Base-by-base conservation (phyloP, 2,329 filamentous ascomycete species). In the Aspergillus sp. region DNA sequence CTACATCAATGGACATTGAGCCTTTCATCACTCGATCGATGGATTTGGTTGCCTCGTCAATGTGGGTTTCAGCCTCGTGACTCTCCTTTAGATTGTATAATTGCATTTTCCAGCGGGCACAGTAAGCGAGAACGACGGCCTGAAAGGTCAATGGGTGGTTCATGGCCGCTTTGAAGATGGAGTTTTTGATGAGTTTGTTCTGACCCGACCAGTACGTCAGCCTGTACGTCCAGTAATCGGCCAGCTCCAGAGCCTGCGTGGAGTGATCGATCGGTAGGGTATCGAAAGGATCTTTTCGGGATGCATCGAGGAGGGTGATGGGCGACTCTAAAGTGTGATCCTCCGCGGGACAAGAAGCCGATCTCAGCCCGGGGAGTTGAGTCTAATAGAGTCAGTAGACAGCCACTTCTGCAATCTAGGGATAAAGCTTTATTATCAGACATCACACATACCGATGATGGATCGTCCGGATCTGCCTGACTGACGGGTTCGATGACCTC, bases 131-230 rank as follows among this genome's bases (percentile, higher is more conserved):
- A 7, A 75, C 59, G 20, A 67, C 60, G 10, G 69, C 61, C 49
- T 73, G 68, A 51, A 75, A 74, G 2, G 68, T 55, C 24, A 71
- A 57, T 8, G 65, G 66, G 53, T 72, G 61, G 19, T 53, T 55
- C 60, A 70, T 68, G 22, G 71, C 65, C 3, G 62, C 60, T 38
- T 62, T 64, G 51, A 73, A 73, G 7, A 71, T 64, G 9, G 61
- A 59, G 10, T 67, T 61, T 51, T 74, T 75, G 20, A 74, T 57
- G 33, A 69, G 60, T 22, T 56, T 49, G 49, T 74, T 74, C 50
- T 71, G 68, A 1, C 73, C 72, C 8, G 73, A 74, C 72, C 72
- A 75, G 50, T 74, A 74, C 0, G 64, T 63, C 45, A 74, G 59
- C 42, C 65, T 69, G 45, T 59, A 65, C 2, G 60, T 65, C 70